phyloP scores from a whole-genome alignment of 495 filamentous ascomycete species.

The Trichoderma erinaceum region DNA sequence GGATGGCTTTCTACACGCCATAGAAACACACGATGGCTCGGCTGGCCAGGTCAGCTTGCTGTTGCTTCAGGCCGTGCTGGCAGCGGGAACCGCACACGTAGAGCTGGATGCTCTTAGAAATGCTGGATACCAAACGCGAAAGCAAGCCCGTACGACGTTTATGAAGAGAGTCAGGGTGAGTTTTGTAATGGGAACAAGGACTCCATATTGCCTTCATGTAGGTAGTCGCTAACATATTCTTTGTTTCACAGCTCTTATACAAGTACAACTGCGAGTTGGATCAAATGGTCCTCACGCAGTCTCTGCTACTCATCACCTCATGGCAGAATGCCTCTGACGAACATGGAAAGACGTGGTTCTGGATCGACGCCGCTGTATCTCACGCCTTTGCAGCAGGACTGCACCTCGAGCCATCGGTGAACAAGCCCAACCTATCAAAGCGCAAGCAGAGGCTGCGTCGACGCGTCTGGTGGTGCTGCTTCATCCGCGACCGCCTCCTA shows the following conservation, averaged over 20 bases:
- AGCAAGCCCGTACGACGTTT: not conserved
- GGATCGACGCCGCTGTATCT: slow-evolving; percentile 6
- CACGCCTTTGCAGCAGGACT: slow-evolving; percentile 8
- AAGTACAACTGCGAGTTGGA: slow-evolving; percentile 11
- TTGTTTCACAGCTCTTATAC: not conserved
- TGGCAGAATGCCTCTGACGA: slow-evolving; percentile 3
- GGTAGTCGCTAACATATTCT: not conserved
- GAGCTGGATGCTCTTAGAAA: not conserved
- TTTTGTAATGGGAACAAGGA: not conserved
- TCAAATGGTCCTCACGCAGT: slow-evolving; percentile 6
- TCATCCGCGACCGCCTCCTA: slow-evolving; percentile 8
- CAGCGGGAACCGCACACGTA: slow-evolving; percentile 2
- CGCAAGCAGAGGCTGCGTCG: slow-evolving; percentile 6
- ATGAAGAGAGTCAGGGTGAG: not conserved
- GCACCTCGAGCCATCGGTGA: slow-evolving; percentile 2
- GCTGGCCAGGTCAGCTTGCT: not conserved
- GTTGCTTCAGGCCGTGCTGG: not conserved
- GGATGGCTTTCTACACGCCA: not conserved
- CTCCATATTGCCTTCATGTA: not conserved
- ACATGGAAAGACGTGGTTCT: slow-evolving; percentile 7
- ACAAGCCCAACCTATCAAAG: slow-evolving; percentile 8
- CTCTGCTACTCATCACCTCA: slow-evolving; percentile 3
- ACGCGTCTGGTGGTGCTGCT: slow-evolving; percentile 11
- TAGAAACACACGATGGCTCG: not conserved
- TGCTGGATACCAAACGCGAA: not conserved